Conservation (phyloP, 495 filamentous ascomycete genomes). For the Aspergillus kassunensis region DNA sequence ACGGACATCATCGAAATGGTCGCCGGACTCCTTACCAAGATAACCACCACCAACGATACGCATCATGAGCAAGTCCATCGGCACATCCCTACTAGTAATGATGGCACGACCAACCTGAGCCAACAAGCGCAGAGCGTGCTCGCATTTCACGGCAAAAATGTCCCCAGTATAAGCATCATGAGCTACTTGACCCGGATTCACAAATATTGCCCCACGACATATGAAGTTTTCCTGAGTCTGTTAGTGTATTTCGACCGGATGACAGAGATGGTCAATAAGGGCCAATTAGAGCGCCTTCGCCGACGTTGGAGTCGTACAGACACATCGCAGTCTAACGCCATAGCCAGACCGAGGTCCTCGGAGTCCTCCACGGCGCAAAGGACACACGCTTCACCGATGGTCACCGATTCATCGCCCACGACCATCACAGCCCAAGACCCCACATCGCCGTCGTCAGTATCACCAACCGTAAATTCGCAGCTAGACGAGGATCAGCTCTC, state of each 20-base stretch:
- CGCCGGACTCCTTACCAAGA: slow-evolving; percentile 94
- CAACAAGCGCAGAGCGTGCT: slow-evolving; percentile 85
- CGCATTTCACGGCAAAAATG: slow-evolving; percentile 99
- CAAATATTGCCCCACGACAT: slow-evolving; percentile 98
- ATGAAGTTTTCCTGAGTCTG: slow-evolving; percentile 94
- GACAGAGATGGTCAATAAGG: slow-evolving; percentile 91
- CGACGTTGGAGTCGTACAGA: slow-evolving; percentile 22
- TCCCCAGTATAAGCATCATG: slow-evolving; percentile 92
- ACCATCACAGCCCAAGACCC: slow-evolving; percentile 32
- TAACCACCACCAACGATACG: slow-evolving; percentile 92
- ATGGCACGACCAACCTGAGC: slow-evolving; percentile 62
- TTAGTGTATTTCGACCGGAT: slow-evolving; percentile 98
- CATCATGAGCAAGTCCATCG: slow-evolving; percentile 82
- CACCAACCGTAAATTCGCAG: slow-evolving; percentile 32
- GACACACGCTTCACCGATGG: slow-evolving; percentile 28
- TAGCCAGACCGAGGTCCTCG: slow-evolving; percentile 13
- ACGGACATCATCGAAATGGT: slow-evolving; percentile 99
- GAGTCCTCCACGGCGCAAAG: slow-evolving; percentile 14
- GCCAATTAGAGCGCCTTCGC: slow-evolving; percentile 48
- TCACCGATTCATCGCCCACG: slow-evolving; percentile 34
- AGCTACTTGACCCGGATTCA: slow-evolving; percentile 96
- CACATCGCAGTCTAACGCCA: slow-evolving; percentile 8
- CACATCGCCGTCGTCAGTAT: slow-evolving; percentile 30
- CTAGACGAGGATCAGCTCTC: slow-evolving; percentile 58
- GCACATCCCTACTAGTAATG: slow-evolving; percentile 62